Conservation (phyloP, 768 basidiomycete species). For the Psilocybe subaeruginosa region DNA sequence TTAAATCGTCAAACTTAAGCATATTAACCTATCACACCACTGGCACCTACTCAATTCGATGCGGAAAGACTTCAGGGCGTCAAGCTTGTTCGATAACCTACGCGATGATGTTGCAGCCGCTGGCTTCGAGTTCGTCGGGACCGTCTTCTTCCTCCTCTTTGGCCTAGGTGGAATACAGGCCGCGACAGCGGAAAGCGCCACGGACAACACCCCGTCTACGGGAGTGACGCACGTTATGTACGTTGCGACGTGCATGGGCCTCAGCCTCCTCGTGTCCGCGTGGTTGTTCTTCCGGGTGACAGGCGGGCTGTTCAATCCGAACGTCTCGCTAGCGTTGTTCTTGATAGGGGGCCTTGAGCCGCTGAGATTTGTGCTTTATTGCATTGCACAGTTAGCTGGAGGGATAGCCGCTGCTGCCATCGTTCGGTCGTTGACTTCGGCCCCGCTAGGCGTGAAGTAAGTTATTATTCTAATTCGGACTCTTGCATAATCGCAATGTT, state of each 20-base stretch:
- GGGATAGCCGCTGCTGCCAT: conserved; percentile 63
- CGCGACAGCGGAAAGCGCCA: conserved; percentile 37
- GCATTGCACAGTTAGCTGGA: conserved; percentile 62
- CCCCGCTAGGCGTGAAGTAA: conserved; percentile 57
- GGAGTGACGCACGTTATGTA: conserved; percentile 51
- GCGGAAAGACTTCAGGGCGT: not conserved
- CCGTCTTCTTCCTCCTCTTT: conserved; percentile 64
- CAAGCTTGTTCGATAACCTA: conserved; percentile 24
- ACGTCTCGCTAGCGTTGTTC: conserved; percentile 61
- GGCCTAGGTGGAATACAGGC: conserved; percentile 70
- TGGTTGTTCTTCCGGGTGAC: conserved; percentile 71
- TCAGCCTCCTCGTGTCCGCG: conserved; percentile 62
- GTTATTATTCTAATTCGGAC: conserved; percentile 10
- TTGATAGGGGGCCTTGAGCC: conserved; percentile 58
- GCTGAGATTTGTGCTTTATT: conserved; percentile 59
- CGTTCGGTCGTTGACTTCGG: conserved; percentile 56
- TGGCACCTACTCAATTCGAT: not conserved
- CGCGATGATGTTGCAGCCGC: conserved; percentile 50
- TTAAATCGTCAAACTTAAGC: too few relatives aligned
- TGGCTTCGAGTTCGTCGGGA: conserved; percentile 60
- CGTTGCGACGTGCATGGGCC: conserved; percentile 61
- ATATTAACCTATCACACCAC: too few relatives aligned
- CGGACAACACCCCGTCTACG: conserved; percentile 26
- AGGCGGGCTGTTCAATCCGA: conserved; percentile 69
- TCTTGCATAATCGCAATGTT: not conserved